Evolutionary conservation across 164 flowering plant genomes (phyloP), one percentile per base, ranked within the genome.

Genomic region (Vitis rotundifolia): DNA sequence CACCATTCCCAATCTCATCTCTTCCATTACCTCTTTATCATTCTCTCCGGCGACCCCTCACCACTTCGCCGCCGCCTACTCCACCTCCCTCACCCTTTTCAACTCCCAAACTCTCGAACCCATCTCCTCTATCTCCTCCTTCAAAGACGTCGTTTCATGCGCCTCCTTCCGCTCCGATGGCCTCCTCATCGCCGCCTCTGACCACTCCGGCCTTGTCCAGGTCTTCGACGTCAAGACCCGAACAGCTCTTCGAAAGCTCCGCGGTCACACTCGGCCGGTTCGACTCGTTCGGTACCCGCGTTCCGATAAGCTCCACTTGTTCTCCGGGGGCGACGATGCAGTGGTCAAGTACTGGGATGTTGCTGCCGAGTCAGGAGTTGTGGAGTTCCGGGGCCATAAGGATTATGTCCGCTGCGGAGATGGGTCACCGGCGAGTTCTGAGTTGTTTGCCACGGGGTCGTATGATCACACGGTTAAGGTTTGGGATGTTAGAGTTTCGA

Each of bases 281-380:
- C 86, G 83, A 9, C 59, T 83, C 7, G 96, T 85, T 4, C 54
- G 77, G 59, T 95, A 84, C 77, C 97, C 97, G 0, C 51, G 74
- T 48, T 68, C 58, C 3, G 98, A 95, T 75, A 90, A 87, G 76
- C 79, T 91, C 28, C 98, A 91, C 69, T 75, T 95, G 66, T 85
- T 89, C 61, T 89, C 96, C 6, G 98, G 91, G 14, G 96, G 90
- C 1, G 99, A 95, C 68, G 99, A 95, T 64, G 79, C 82, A 1
- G 61, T 91, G 6, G 91, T 95, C 53, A 91, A 86, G 82, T 95
- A 83, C 65, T 95, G 97, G 99, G 99, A 95, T 72, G 89, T 95
- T 4, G 87, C 86, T 5, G 68, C 77, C 0, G 96, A 82, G 68
- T 82, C 70, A 3, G 68, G 73, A 29, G 9, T 91, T 11, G 22